Percentiles rank a stretch among this genome's conserved stretches.
These are phyloP conservation scores for Cryptosporidium xiaoi DNA, from an alignment of 169 alveolate genomes.

Conservation along the genomic window DNA sequence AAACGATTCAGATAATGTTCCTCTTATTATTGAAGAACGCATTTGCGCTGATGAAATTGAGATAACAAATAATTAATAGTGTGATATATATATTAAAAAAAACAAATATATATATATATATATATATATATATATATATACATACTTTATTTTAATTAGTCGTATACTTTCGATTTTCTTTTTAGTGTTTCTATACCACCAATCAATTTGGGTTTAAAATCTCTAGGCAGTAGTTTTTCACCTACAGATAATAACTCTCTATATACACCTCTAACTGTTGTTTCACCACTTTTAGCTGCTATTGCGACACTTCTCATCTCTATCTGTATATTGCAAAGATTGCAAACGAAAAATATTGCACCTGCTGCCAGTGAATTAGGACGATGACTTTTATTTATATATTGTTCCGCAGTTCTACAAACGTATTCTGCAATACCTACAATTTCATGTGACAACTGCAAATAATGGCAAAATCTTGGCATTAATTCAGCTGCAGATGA, in stretches of 20 bases:
- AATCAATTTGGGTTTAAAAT: slow-evolving; percentile 48
- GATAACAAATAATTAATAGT: background rate
- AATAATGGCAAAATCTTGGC: slow-evolving; percentile 82
- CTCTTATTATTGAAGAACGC: slow-evolving; percentile 31
- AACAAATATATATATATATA: no score
- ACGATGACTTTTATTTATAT: slow-evolving; percentile 83
- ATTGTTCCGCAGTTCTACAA: slow-evolving; percentile 81
- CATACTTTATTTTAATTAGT: background rate
- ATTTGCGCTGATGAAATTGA: slow-evolving; percentile 45
- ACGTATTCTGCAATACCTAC: slow-evolving; percentile 83
- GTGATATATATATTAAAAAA: background rate
- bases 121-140: background rate
- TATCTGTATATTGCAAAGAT: slow-evolving; percentile 45
- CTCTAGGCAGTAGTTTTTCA: slow-evolving; percentile 51
- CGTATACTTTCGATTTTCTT: slow-evolving; percentile 56
- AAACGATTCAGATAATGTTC: slow-evolving; percentile 7
- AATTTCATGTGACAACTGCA: slow-evolving; percentile 79
- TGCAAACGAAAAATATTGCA: slow-evolving; percentile 79
- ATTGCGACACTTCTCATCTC: slow-evolving; percentile 72
- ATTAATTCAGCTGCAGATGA: slow-evolving; percentile 84
- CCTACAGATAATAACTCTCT: slow-evolving; percentile 52
- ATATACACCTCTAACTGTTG: slow-evolving; percentile 70
- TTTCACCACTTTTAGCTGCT: slow-evolving; percentile 74
- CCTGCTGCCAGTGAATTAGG: slow-evolving; percentile 87
- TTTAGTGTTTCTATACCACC: slow-evolving; percentile 71